Conservation (phyloP, 2,329 filamentous ascomycete genomes). For the Venturia oleaginea region DNA sequence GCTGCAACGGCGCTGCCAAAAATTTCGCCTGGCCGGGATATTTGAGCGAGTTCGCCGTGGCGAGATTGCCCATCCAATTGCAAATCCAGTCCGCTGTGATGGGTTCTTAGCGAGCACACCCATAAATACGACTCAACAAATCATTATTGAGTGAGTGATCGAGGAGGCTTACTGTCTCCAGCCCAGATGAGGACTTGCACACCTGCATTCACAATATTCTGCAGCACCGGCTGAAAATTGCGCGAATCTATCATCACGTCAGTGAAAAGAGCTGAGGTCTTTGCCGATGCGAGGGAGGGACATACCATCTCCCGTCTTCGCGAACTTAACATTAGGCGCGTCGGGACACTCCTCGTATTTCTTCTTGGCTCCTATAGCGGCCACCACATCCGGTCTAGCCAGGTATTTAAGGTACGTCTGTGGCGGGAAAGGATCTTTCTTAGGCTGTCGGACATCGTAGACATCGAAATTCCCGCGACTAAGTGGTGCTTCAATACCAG, state of each 20-base stretch:
- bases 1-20: slow-evolving; percentile 24
- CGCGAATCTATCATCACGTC: slow-evolving; percentile 38
- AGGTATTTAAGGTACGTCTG: slow-evolving; percentile 36
- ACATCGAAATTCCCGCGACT: slow-evolving; percentile 31
- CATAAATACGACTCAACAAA: neutral
- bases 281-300: neutral
- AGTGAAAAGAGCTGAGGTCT: slow-evolving; percentile 26
- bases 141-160: neutral
- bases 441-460: slow-evolving; percentile 37
- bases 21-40: slow-evolving; percentile 37
- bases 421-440: slow-evolving; percentile 31
- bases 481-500: slow-evolving; percentile 29
- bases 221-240: slow-evolving; percentile 37
- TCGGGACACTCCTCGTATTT: slow-evolving; percentile 35
- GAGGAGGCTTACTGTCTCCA: slow-evolving; percentile 31
- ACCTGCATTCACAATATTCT: slow-evolving; percentile 38
- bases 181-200: slow-evolving; percentile 46
- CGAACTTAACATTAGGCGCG: neutral
- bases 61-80: slow-evolving; percentile 43
- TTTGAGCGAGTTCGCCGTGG: slow-evolving; percentile 34
- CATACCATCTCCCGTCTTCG: slow-evolving; percentile 10
- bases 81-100: slow-evolving; percentile 45
- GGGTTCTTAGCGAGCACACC: neutral
- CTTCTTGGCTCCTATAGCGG: slow-evolving; percentile 37
- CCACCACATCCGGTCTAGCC: slow-evolving; percentile 26